A percentile compares a stretch with the other conserved stretches of the same genome.
Conservation (phyloP, 257 asterid genomes). For the Solanum acaule region DNA sequence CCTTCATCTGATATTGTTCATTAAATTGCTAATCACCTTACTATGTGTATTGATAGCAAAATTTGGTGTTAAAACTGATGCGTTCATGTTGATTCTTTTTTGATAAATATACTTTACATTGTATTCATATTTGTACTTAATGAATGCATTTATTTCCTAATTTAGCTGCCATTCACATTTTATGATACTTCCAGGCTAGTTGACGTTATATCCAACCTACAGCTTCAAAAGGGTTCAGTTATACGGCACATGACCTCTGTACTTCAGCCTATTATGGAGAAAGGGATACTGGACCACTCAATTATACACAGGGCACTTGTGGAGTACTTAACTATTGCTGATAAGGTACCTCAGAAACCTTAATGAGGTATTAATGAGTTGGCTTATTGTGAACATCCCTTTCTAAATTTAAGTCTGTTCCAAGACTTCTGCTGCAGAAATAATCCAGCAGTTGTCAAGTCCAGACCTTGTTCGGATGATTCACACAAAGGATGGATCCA, state of each 20-base stretch:
- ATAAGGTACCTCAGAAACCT: constrained; percentile 39
- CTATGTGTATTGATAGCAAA: background rate
- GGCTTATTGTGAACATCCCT: background rate
- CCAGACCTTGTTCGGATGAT: constrained; percentile 60
- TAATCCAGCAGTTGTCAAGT: constrained; percentile 67
- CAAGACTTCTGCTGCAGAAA: constrained; percentile 85
- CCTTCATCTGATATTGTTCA: background rate
- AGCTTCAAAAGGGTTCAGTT: constrained; percentile 68
- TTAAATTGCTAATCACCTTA: background rate
- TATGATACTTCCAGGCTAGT: constrained; percentile 39
- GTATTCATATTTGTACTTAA: background rate
- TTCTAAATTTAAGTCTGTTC: constrained; percentile 35
- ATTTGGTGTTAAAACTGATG: background rate
- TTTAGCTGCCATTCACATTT: background rate
- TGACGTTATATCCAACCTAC: constrained; percentile 69
- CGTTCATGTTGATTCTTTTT: background rate
- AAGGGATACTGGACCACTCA: constrained; percentile 90
- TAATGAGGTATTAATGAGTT: background rate
- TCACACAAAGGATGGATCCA: constrained; percentile 87
- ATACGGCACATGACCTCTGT: constrained; percentile 71
- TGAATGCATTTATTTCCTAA: background rate
- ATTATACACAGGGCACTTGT: constrained; percentile 68
- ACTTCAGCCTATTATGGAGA: constrained; percentile 84
- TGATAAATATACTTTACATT: background rate
- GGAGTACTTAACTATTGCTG: constrained; percentile 73